These are phyloP conservation scores for Diphasiastrum complanatum DNA, from an alignment of 83 land plant species.

Conservation along the genomic window DNA sequence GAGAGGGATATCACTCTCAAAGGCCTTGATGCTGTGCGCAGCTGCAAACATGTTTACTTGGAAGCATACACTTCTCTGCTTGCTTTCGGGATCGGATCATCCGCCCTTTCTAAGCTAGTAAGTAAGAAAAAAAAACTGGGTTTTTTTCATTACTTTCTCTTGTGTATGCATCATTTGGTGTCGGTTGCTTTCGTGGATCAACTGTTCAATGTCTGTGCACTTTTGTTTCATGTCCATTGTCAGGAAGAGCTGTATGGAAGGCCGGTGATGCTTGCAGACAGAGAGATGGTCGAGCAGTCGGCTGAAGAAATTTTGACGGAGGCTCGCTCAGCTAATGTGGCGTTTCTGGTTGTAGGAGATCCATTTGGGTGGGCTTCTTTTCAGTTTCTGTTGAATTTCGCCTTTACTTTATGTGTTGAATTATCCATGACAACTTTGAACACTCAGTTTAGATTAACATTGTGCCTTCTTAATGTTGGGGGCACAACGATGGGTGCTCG, in stretches of 20 bases:
- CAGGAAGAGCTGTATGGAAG: constrained; percentile 82
- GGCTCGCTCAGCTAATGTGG: constrained; percentile 60
- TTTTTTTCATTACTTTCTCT: neutral
- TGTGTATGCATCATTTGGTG: neutral
- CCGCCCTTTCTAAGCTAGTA: constrained; percentile 65
- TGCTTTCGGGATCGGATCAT: constrained; percentile 59
- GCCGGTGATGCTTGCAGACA: constrained; percentile 63
- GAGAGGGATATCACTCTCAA: constrained; percentile 82
- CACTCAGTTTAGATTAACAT: too few species aligned
- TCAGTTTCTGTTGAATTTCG: neutral
- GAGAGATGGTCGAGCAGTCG: constrained; percentile 89
- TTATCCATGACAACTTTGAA: neutral
- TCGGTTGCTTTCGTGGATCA: neutral
- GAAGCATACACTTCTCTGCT: constrained; percentile 97
- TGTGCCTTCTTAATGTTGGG: too few species aligned
- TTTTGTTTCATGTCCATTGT: too few species aligned
- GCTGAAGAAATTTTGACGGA: constrained; percentile 61
- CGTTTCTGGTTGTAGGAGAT: constrained; percentile 97
- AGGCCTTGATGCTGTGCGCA: constrained; percentile 71
- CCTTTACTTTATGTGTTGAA: neutral
- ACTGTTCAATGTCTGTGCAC: constrained; percentile 6
- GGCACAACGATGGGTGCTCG: too few species aligned
- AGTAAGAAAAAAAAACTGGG: too few species aligned
- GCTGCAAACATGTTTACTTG: constrained; percentile 56
- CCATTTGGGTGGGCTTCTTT: constrained; percentile 73